Evolutionary conservation across 2,329 filamentous ascomycete species (phyloP).

Genomic region (Stenocarpella maydis): DNA sequence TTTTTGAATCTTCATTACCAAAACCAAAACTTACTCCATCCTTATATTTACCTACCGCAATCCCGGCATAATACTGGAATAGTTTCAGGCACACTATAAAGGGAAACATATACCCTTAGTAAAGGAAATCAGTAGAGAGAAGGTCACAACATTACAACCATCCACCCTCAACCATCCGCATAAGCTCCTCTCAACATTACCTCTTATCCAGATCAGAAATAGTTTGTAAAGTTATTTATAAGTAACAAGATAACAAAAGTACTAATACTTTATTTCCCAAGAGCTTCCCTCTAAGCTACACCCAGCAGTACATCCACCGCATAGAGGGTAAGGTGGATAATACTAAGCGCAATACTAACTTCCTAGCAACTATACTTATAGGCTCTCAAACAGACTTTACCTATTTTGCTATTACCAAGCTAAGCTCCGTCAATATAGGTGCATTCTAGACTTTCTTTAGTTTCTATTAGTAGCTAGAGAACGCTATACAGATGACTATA

Average conservation of each 20-base stretch:
- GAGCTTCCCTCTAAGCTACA: constrained; percentile 38
- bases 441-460: constrained; percentile 39
- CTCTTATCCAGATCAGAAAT: too few species aligned
- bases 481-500: constrained; percentile 36
- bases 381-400: constrained; percentile 37
- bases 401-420: constrained; percentile 39
- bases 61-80: constrained; percentile 37
- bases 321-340: background rate
- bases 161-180: background rate
- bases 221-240: background rate
- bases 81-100: constrained; percentile 40
- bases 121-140: constrained; percentile 37
- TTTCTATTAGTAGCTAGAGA: constrained; percentile 37
- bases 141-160: background rate
- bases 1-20: too few species aligned
- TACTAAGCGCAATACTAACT: constrained; percentile 29
- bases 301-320: constrained; percentile 38
- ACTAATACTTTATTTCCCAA: background rate
- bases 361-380: constrained; percentile 35
- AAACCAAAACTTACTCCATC: constrained; percentile 21
- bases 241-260: background rate
- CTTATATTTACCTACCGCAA: constrained; percentile 38
- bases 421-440: constrained; percentile 36
- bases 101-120: constrained; percentile 40
- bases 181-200: background rate